A percentile compares a stretch with the other conserved stretches of the same genome.
These are phyloP conservation scores for Mucor saturninus DNA, from an alignment of 371 early-diverging fungal species.

Conservation along the genomic window DNA sequence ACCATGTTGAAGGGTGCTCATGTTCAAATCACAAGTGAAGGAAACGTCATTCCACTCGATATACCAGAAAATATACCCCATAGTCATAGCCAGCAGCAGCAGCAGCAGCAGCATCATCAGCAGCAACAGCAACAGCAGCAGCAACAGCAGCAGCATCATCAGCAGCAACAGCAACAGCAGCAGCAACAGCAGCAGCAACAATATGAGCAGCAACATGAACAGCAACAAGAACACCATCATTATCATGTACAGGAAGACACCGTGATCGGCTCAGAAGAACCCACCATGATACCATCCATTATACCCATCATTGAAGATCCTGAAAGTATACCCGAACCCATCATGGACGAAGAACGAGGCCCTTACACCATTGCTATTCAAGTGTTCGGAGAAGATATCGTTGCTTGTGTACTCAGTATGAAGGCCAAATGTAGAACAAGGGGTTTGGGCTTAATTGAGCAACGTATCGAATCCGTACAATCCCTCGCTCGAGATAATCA, in stretches of 20 bases:
- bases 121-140: no score
- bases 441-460: slow-evolving; percentile 49
- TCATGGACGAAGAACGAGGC: slow-evolving; percentile 57
- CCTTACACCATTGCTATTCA: slow-evolving; percentile 55
- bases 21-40: slow-evolving; percentile 31
- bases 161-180: no score
- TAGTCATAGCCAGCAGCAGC: no score
- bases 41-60: slow-evolving; percentile 14
- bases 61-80: slow-evolving; percentile 1
- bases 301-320: slow-evolving; percentile 19
- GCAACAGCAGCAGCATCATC: no score
- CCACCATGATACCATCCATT: no score
- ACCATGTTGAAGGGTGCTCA: slow-evolving; percentile 25
- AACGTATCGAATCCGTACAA: slow-evolving; percentile 35
- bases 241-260: neutral
- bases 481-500: slow-evolving; percentile 21
- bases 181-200: no score
- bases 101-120: neutral
- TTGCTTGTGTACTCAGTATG: slow-evolving; percentile 56
- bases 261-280: neutral
- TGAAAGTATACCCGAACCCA: slow-evolving; percentile 50
- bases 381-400: slow-evolving; percentile 53
- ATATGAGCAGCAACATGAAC: no score
- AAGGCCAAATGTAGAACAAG: slow-evolving; percentile 57
- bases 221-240: no score